Evolutionary conservation across 768 basidiomycete species (phyloP), one percentile per base, ranked within the genome.

Genomic region (Tricholoma furcatifolium): DNA sequence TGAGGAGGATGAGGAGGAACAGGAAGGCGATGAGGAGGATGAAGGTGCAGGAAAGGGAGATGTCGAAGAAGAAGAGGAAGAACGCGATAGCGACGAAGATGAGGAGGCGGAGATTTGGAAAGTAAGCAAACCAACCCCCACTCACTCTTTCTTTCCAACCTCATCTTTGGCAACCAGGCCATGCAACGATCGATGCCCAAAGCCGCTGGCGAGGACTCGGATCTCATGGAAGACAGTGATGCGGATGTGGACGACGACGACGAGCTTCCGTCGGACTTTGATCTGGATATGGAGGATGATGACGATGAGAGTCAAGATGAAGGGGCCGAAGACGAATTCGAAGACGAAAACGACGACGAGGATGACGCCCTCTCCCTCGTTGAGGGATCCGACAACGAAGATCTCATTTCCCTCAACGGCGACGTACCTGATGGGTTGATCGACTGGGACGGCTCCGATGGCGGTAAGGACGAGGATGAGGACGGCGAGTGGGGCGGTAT

Each of bases 121-220:
- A 85, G 94, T 93, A 58, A 53, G 21, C n/a, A 20, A 41, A 6
- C 21, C 72, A 57, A 4, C 38, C 35, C 9, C 17, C n/a, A n/a
- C n/a, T n/a, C n/a, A n/a, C n/a, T n/a, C 21, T 12, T 10, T 14
- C 17, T 18, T 14, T 10, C 30, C 42, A 12, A 35, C 21, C 27
- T 57, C 23, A 39, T 23, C 39, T 17, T 2, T 27, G 27, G 27
- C 3, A 27, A 3, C 7, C 56, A 97, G 93, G 93, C 83, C 0
- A 95, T 96, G 91, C 83, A 91, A 76, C 81, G 83, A n/a, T 81
- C 83, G 2, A 87, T 95, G 81, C 91, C 90, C 2, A 79, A 74
- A 52, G 75, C 73, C 17, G 65, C 65, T 3, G 82, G 75, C 10
- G 83, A 82, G 15, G 78, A 72, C 38, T 69, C 77, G 18, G 72